phyloP scores from a whole-genome alignment of 106 monocot species.

The Xerophyta viscosa region DNA sequence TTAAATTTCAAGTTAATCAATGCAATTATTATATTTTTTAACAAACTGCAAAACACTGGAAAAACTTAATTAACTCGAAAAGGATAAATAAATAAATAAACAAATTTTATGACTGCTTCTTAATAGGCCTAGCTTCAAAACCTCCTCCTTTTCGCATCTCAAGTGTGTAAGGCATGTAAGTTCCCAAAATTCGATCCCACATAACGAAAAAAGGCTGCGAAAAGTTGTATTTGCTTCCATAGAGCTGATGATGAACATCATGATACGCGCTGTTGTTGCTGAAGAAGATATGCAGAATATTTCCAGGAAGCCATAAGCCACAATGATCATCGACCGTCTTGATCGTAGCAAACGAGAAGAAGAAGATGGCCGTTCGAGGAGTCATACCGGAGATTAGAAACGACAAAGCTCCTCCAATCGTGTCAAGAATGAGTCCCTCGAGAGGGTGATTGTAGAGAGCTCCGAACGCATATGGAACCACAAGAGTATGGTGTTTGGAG shows the following conservation, averaged over 20 bases:
- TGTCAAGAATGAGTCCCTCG: conserved; percentile 22
- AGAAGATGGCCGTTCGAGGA: conserved; percentile 3
- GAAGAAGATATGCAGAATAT: conserved; percentile 13
- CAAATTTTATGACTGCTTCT: too few species aligned
- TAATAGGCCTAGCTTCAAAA: not conserved
- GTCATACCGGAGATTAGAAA: conserved; percentile 15
- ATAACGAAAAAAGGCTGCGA: conserved; percentile 30
- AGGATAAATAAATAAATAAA: too few species aligned
- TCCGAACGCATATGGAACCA: conserved; percentile 19
- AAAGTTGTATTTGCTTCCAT: conserved; percentile 32
- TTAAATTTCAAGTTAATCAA: too few species aligned
- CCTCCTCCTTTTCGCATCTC: conserved; percentile 1
- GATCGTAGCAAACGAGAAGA: conserved; percentile 13
- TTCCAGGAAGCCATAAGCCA: conserved; percentile 16
- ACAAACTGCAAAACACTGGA: too few species aligned
- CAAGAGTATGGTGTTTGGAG: conserved; percentile 8
- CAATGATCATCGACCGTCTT: too few species aligned
- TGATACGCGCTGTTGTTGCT: conserved; percentile 27
- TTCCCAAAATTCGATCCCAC: conserved; percentile 12
- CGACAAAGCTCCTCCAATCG: conserved; percentile 1
- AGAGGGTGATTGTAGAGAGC: conserved; percentile 25
- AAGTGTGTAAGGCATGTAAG: conserved; percentile 10
- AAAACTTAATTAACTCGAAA: too few species aligned
- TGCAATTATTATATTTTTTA: too few species aligned
- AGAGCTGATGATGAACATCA: conserved; percentile 33